Evolutionary conservation across 1,139 yeast species (phyloP).

Genomic region (Yamadazyma pseudoaaseri): DNA sequence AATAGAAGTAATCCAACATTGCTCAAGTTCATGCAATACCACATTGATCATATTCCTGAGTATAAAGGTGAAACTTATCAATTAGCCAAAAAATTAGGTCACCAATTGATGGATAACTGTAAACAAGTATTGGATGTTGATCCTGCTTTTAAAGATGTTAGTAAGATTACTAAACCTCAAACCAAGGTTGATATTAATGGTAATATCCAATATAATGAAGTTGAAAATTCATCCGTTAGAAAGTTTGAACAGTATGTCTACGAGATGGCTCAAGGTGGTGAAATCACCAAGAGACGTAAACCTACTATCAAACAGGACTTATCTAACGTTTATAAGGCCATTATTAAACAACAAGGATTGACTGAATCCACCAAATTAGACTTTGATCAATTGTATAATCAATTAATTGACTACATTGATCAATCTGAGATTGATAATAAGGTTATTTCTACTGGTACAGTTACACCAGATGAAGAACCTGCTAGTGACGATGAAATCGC

Average conservation of each 20-base stretch:
- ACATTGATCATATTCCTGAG: constrained; percentile 88
- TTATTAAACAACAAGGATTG: constrained; percentile 65
- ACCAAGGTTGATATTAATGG: constrained; percentile 89
- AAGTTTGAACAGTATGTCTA: constrained; percentile 93
- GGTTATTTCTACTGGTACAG: constrained; percentile 33
- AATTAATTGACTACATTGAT: constrained; percentile 72
- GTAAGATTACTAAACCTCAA: constrained; percentile 93
- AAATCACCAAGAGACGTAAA: constrained; percentile 61
- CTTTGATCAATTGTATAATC: constrained; percentile 77
- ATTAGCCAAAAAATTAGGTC: constrained; percentile 86
- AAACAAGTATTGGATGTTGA: constrained; percentile 75
- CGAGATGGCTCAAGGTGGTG: constrained; percentile 97
- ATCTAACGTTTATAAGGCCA: constrained; percentile 79
- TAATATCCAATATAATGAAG: constrained; percentile 78
- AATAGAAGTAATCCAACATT: constrained; percentile 93
- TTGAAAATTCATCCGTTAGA: constrained; percentile 85
- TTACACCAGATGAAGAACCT: constrained; percentile 49
- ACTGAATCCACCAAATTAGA: constrained; percentile 66
- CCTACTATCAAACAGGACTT: constrained; percentile 85
- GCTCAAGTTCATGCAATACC: constrained; percentile 96
- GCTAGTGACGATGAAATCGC: constrained; percentile 74
- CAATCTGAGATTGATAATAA: constrained; percentile 61
- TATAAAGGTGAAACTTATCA: constrained; percentile 86
- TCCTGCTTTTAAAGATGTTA: constrained; percentile 94
- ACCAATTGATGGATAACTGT: constrained; percentile 93